These are phyloP conservation scores for Pleurotus citrinopileatus DNA, from an alignment of 768 basidiomycete species.

Conservation along the genomic window DNA sequence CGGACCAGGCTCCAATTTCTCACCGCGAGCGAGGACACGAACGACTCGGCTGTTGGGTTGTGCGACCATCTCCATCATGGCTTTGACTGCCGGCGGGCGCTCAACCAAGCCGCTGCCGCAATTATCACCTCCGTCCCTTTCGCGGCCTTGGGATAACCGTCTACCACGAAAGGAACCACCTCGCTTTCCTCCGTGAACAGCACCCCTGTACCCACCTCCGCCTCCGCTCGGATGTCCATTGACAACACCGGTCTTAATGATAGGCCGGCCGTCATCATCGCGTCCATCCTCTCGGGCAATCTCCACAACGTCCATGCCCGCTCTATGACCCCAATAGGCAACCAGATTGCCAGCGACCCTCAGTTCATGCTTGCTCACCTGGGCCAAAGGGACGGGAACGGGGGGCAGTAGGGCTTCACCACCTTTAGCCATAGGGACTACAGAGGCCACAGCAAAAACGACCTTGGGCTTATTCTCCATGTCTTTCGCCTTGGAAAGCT, in stretches of 20 bases:
- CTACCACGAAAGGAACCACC: conserved; percentile 26
- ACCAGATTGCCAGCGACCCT: conserved; percentile 65
- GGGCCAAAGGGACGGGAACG: conserved; percentile 66
- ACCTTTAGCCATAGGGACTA: conserved; percentile 23
- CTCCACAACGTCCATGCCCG: conserved; percentile 55
- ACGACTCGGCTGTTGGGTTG: conserved; percentile 70
- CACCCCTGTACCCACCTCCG: conserved; percentile 3
- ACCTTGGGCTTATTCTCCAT: conserved; percentile 42
- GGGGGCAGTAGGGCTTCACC: conserved; percentile 39
- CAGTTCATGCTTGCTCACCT: conserved; percentile 57
- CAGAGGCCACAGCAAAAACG: conserved; percentile 54
- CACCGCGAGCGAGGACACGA: conserved; percentile 78
- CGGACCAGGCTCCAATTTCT: conserved; percentile 66
- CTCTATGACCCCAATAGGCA: conserved; percentile 63
- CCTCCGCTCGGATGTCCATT: background rate
- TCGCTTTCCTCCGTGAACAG: background rate
- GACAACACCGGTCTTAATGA: background rate
- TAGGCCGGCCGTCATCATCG: background rate
- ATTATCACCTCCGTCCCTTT: conserved; percentile 13
- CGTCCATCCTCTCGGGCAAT: conserved; percentile 32
- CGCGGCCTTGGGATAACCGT: conserved; percentile 24
- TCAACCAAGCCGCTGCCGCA: conserved; percentile 54
- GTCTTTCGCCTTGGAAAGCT: conserved; percentile 13
- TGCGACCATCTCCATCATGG: conserved; percentile 77
- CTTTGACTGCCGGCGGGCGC: conserved; percentile 72